Evolutionary conservation across 345 rosid species (phyloP).

Genomic region (Brassica nigra): DNA sequence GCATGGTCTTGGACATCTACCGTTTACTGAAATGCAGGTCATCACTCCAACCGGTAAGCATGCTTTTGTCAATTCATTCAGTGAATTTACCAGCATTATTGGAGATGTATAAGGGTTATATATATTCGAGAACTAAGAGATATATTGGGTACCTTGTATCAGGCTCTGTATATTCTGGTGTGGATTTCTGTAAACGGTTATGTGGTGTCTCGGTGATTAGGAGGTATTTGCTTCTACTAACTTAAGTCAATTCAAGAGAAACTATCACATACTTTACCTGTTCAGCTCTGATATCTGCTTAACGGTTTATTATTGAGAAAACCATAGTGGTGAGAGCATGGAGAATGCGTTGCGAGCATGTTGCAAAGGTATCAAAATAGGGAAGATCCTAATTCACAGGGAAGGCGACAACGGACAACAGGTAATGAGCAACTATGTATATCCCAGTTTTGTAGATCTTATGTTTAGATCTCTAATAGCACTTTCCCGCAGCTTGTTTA

Average conservation of each 20-base stretch:
- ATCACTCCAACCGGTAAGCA: constrained; percentile 88
- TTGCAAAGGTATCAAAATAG: constrained; percentile 94
- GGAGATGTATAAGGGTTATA: neutral
- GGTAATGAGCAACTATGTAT: constrained; percentile 39
- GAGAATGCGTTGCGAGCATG: constrained; percentile 95
- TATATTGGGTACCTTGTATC: constrained; percentile 23
- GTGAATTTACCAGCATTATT: neutral
- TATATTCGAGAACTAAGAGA: neutral
- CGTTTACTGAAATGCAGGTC: constrained; percentile 93
- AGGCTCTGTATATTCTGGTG: constrained; percentile 91
- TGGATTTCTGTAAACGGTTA: constrained; percentile 91
- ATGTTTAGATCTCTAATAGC: neutral
- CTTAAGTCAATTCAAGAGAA: constrained; percentile 12
- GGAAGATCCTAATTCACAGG: constrained; percentile 90
- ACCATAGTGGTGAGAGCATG: constrained; percentile 89
- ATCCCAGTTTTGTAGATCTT: neutral
- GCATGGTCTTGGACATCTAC: constrained; percentile 94
- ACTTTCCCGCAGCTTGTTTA: constrained; percentile 62
- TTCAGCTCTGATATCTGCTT: neutral
- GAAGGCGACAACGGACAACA: constrained; percentile 97
- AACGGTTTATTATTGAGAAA: neutral
- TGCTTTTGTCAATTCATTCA: neutral
- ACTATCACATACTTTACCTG: neutral
- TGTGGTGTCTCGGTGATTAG: constrained; percentile 93
- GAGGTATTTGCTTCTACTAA: constrained; percentile 55